These are phyloP conservation scores for Colletotrichum zoysiae DNA, from an alignment of 2,329 filamentous ascomycete genomes.

Conservation along the genomic window DNA sequence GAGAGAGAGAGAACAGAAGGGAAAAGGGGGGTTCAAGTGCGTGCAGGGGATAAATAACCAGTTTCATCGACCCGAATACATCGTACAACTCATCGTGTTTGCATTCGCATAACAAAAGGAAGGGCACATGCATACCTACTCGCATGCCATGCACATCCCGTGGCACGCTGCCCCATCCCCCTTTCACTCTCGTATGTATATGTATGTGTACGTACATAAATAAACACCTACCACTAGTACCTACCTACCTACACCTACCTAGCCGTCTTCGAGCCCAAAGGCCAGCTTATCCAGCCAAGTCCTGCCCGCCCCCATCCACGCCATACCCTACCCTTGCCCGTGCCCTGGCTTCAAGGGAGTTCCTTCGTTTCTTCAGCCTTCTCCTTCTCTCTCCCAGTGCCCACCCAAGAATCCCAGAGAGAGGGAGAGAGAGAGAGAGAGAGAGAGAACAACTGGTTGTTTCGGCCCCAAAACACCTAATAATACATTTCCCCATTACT, in stretches of 20 bases:
- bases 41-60: background rate
- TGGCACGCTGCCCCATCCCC: background rate
- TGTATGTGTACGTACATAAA: no score
- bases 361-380: background rate
- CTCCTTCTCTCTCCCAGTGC: background rate
- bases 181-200: background rate
- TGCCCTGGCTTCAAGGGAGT: slow-evolving; percentile 15
- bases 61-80: background rate
- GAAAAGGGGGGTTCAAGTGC: background rate
- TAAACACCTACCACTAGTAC: no score
- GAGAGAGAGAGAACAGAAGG: no score
- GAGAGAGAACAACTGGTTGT: background rate
- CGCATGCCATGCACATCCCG: slow-evolving; percentile 6
- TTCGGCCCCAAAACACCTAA: background rate
- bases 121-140: background rate
- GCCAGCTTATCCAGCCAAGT: background rate
- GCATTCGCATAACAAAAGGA: slow-evolving; percentile 1
- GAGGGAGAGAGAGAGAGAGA: background rate
- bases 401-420: background rate
- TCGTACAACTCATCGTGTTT: background rate
- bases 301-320: background rate
- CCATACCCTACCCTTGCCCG: slow-evolving; percentile 13
- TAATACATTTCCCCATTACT: slow-evolving; percentile 18
- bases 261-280: background rate
- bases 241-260: no score